Evolutionary conservation across 2,329 filamentous ascomycete genomes (phyloP).

Genomic region (Endothia cerciana): DNA sequence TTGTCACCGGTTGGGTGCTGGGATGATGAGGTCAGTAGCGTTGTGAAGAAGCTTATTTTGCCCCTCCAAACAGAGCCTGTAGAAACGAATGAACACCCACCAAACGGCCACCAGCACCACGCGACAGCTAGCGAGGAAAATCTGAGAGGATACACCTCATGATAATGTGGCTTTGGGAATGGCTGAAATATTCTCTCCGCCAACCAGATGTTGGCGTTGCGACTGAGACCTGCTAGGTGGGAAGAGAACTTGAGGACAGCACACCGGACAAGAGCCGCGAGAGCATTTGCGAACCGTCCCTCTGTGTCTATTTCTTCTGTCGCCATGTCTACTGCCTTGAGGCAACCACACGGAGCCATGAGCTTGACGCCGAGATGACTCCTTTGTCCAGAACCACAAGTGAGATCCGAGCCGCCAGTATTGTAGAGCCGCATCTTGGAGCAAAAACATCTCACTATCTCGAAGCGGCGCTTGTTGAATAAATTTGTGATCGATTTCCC

Average conservation of each 20-base stretch:
- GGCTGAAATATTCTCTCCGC: background rate
- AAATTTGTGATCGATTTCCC: slow-evolving; percentile 33
- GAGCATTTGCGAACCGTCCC: background rate
- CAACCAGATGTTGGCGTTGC: background rate
- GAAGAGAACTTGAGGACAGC: background rate
- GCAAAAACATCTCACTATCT: slow-evolving; percentile 28
- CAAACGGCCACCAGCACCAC: slow-evolving; percentile 6
- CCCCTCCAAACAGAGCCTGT: slow-evolving; percentile 15
- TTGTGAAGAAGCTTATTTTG: slow-evolving; percentile 15
- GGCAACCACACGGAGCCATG: background rate
- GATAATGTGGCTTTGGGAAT: background rate
- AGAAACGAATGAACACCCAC: slow-evolving; percentile 19
- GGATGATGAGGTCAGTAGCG: slow-evolving; percentile 25
- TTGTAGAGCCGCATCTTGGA: slow-evolving; percentile 4
- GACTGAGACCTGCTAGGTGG: background rate
- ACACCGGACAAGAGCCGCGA: background rate
- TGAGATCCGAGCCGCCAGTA: slow-evolving; percentile 8
- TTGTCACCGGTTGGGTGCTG: background rate
- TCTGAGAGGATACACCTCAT: background rate
- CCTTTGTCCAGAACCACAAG: slow-evolving; percentile 3
- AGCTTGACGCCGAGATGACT: slow-evolving; percentile 10
- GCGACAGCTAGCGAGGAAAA: background rate
- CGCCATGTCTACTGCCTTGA: background rate
- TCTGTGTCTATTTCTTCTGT: background rate
- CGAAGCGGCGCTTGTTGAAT: slow-evolving; percentile 26